Base-by-base conservation (phyloP, 164 flowering plant genomes). In the Echeveria elegans region DNA sequence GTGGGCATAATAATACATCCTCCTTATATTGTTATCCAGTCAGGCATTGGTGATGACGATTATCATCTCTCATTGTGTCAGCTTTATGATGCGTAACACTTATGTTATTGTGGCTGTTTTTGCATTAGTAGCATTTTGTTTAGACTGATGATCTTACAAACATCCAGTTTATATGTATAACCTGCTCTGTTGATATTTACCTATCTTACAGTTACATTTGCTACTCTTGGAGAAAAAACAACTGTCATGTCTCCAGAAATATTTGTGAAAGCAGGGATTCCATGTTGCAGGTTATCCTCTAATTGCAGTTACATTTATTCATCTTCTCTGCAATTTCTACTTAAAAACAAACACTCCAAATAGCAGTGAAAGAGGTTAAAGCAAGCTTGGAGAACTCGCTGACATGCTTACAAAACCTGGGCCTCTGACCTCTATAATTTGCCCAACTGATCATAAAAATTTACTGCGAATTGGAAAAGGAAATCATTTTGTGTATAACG, bases 201-300 rank as follows among this genome's bases (percentile, higher is more conserved):
- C 24, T 21, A 30, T 63, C 15, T 34, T 34, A 32, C 84, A 90
- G 95, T 87, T 72, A 92, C 96, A 61, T 95, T 92, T 87, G 81
- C 96, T 58, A 84, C 78, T 34, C 99, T 95, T 72, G 96, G 97
- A 29, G 94, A 95, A 85, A 95, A 92, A 82, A 95, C 96, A 28
- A 95, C 97, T 7, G 90, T 95, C 68, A 88, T 95, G 90, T 90
- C 99, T 15, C 99, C 99, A 34, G 97, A 95, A 84, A 96, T 95
- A 62, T 83, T 95, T 70, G 32, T 88, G 52, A 75, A 75, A 52
- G 90, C 92, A 23, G 98, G 99, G 56, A 82, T 95, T 72, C 97
- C 99, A 67, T 95, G 99, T 80, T 95, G 99, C 97, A 89, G 99
- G 99, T 95, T 65, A 72, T 43, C 10, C 69, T 15, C 74, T 41